Percentiles rank a stretch among this genome's conserved stretches.
Conservation (phyloP, 768 basidiomycete species). For the Gloeophyllum trabeum region DNA sequence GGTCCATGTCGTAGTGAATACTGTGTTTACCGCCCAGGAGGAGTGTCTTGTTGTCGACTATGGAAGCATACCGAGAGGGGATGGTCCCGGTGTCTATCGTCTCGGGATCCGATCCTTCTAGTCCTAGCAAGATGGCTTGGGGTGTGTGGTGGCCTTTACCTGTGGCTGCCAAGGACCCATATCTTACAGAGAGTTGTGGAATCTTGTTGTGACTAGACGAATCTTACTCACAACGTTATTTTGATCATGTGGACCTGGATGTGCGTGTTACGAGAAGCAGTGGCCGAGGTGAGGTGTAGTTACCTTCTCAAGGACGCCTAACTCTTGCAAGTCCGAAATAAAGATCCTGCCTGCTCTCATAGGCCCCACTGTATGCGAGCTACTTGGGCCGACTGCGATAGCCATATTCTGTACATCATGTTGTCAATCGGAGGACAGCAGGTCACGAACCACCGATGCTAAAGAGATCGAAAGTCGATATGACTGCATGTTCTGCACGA, state of each 20-base stretch:
- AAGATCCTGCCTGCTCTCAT: conserved; percentile 93
- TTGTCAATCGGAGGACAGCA: neutral
- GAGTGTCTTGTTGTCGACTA: conserved; percentile 54
- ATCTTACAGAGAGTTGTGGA: conserved; percentile 28
- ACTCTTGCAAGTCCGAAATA: conserved; percentile 58
- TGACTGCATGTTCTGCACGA: conserved; percentile 92
- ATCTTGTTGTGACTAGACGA: no score
- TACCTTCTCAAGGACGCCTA: conserved; percentile 62
- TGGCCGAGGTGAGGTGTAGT: conserved; percentile 4
- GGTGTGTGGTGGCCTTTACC: conserved; percentile 82
- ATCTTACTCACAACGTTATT: conserved; percentile 56
- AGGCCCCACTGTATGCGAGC: conserved; percentile 64
- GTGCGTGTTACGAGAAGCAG: conserved; percentile 4
- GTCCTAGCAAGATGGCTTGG: conserved; percentile 73
- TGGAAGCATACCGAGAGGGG: conserved; percentile 59
- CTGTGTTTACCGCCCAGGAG: conserved; percentile 60
- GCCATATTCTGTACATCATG: conserved; percentile 1
- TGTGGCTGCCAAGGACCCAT: conserved; percentile 90
- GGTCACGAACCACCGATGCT: conserved; percentile 66
- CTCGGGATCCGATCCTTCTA: conserved; percentile 86
- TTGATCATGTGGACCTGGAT: conserved; percentile 70
- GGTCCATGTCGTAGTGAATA: conserved; percentile 81
- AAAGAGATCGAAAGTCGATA: conserved; percentile 89
- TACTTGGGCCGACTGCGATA: conserved; percentile 39
- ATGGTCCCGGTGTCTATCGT: conserved; percentile 86